Evolutionary conservation across 495 filamentous ascomycete genomes (phyloP), one percentile per base, ranked within the genome.

Genomic region (Hyphodiscus hymeniophilus): DNA sequence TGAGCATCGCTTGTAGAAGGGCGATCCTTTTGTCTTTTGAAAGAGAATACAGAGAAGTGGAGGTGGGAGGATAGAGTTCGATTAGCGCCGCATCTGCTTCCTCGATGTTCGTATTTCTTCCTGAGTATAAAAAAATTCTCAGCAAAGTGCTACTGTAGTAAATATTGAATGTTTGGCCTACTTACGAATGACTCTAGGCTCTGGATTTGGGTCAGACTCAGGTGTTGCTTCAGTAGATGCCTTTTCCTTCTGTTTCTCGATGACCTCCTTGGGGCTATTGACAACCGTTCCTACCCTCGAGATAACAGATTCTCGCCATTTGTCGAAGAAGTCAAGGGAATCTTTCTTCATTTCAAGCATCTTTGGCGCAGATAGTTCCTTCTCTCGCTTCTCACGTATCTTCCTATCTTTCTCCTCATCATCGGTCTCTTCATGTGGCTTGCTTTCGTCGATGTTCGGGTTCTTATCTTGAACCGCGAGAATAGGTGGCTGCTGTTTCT

Each of bases 1-100:
- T 69, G 3, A 95, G 65, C 33, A 91, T 66, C 1, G 81, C 78
- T 54, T 77, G 66, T 10, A 79, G 59, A 13, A 79, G 55, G 30
- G 76, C 55, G 6, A 61, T 63, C 15, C 70, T 62, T 52, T 72
- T 75, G 39, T 73, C 70, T 38, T 63, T 61, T 0, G 66, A 58
- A 15, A 67, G 53, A 0, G 64, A 56, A 32, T 50, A 59, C 12
- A 77, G 65, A 16, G 66, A 42, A 11, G 69, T 76, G 8, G 60
- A 51, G 8, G 59, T 66, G 0, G 73, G 69, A 7, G 72, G 69
- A 48, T 71, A 74, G 3, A 72, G 57, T 35, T 61, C 54, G 26
- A 58, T 56, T 45, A 75, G 54, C 18, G 51, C 53, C 6, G 60
- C 61, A 30, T 74, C 68, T 22, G 58, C 46, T 47, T 68, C 63